Evolutionary conservation across 179 eudicot species (phyloP).

Genomic region (Monotropa hypopitys): DNA sequence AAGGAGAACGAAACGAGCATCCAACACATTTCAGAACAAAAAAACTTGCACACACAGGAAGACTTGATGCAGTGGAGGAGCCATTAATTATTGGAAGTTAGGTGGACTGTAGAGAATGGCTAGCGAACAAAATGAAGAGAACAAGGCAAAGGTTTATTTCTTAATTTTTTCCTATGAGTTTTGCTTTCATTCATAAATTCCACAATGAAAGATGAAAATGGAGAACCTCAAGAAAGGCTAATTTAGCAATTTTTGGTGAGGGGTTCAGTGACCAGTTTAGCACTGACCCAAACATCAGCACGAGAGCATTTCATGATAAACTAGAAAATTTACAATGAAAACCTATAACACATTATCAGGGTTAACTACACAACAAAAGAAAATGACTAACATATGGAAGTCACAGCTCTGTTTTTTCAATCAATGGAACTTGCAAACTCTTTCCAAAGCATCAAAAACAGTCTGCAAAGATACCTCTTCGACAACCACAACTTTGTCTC

Average conservation of each 20-base stretch:
- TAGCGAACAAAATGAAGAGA: not conserved
- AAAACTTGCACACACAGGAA: too few relatives aligned
- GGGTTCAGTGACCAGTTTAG: not conserved
- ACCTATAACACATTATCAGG: not conserved
- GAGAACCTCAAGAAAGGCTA: not conserved
- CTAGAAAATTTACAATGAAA: not conserved
- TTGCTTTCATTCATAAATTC: not conserved
- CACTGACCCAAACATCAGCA: not conserved
- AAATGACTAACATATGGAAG: not conserved
- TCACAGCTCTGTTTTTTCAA: not conserved
- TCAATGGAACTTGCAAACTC: slow-evolving; percentile 31
- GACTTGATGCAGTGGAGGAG: too few relatives aligned
- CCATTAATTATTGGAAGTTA: too few relatives aligned
- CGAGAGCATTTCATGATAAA: not conserved
- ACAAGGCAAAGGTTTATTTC: not conserved
- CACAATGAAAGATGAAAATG: not conserved
- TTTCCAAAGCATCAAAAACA: slow-evolving; percentile 58
- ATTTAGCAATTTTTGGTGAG: not conserved
- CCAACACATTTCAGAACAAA: too few relatives aligned
- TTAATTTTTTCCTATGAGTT: not conserved
- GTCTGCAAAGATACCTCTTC: slow-evolving; percentile 50
- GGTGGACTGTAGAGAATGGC: too few relatives aligned
- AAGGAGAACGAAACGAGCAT: too few relatives aligned
- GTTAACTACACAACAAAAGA: not conserved
- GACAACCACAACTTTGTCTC: slow-evolving; percentile 78